Evolutionary conservation across 2,329 filamentous ascomycete genomes (phyloP), one percentile per base, ranked within the genome.

Genomic region (Arthrobotrys megalospora): DNA sequence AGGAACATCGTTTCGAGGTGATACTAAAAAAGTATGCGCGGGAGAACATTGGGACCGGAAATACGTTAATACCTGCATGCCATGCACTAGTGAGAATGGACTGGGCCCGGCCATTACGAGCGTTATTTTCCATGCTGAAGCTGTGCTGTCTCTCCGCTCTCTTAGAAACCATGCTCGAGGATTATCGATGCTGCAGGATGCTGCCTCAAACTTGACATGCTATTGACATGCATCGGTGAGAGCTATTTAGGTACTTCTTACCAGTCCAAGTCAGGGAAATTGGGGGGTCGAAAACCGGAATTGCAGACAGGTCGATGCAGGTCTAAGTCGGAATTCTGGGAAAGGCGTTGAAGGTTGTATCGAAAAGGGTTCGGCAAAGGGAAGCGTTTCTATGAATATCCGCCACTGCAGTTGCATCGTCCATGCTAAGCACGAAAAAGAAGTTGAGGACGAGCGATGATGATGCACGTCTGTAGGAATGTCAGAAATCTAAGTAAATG

Each of bases 41-140:
- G 67, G 52, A 78, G 43, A 72, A 71, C 58, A 71, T 72, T 78
- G 70, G 52, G 67, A 63, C 75, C 75, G 75, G 75, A 72, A 78
- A 71, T 73, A 73, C 60, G 55, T 73, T 73, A 50, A 72, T 63
- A 62, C 53, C 62, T 72, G 68, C 66, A 69, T 48, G 36, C 11
- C 43, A 41, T 16, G 64, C 65, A 36, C 65, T 67, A 69, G 58
- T 55, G 41, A 70, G 43, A 34, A 47, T 60, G 67, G 58, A 66
- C 50, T 63, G 66, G 66, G 68, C 58, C 73, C 60, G 58, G 58
- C 38, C 43, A 64, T 71, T 63, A 70, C 45, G 67, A 71, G 55
- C 38, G 34, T 50, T 64, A 41, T 63, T 62, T 64, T 32, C 67
- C 68, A 28, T 63, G 58, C 58, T 53, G 14, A 24, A 71, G 64